Evolutionary conservation across 2,329 filamentous ascomycete species (phyloP), one percentile per base, ranked within the genome.

Genomic region (Bimuria novae-zelandiae): DNA sequence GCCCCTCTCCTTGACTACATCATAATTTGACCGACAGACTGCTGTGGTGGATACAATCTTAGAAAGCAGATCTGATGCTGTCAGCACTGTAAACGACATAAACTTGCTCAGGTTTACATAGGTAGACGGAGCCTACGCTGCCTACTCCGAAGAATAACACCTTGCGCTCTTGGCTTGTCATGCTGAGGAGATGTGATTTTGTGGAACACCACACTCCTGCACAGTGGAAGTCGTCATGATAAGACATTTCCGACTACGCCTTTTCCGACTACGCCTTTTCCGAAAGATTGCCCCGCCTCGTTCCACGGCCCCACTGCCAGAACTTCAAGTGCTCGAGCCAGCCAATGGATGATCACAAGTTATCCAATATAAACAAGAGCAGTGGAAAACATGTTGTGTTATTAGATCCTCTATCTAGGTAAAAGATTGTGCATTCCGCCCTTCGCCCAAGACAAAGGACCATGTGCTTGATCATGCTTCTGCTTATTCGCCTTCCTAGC

Each of bases 1-100:
- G 39, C 77, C 77, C 27, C 75, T 57, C 7, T 65, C 53, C 53
- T 71, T 76, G 1, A 70, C 76, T 12, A 72, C 64, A n/a, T 70
- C 58, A 62, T 78, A 78, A 55, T 79, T 79, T 27, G 75, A 77
- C 43, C 77, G 74, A 54, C 76, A 79, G 37, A 79, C 73, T 2
- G 74, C 74, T 17, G 75, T 78, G n/a, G 76, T 72, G 40, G 68
- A 66, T 12, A 71, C 69, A 42, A 70, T 71, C 61, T 74, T 69
- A 12, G 71, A 68, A 5, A 79, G 65, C 10, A 77, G 64, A 58
- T 76, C 37, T 40, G 19, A 19, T 19, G 35, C 12, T 3, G 17
- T 37, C 16, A 21, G 17, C 25, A 27, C 25, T 33, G 30, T 33
- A 4, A n/a, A n/a, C n/a, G n/a, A n/a, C n/a, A n/a, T n/a, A n/a